A percentile compares a stretch with the other conserved stretches of the same genome.
Evolutionary conservation across 2,329 filamentous ascomycete genomes (phyloP).

Genomic region (Microdochium trichocladiopsis): DNA sequence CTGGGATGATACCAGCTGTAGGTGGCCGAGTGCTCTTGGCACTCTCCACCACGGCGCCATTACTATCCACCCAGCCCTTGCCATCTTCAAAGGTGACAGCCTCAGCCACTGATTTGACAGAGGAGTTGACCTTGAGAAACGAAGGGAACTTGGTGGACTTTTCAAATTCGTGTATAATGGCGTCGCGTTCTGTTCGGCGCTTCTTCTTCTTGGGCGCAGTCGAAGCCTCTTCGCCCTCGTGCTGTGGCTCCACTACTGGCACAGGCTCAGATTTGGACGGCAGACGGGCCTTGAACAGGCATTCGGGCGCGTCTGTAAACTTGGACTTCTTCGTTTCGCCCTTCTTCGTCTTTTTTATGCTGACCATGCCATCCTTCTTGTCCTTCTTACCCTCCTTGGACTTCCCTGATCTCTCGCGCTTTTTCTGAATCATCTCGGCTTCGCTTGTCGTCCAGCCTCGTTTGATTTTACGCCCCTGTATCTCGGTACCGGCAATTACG

Average conservation of each 20-base stretch:
- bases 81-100: constrained; percentile 69
- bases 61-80: constrained; percentile 79
- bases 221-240: constrained; percentile 28
- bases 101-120: constrained; percentile 30
- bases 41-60: constrained; percentile 68
- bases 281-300: constrained; percentile 76
- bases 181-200: constrained; percentile 49
- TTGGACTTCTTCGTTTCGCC: constrained; percentile 62
- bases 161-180: constrained; percentile 82
- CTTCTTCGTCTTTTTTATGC: constrained; percentile 35
- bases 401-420: constrained; percentile 32
- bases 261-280: constrained; percentile 29
- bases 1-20: constrained; percentile 10
- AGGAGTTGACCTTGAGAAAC: constrained; percentile 59
- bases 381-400: constrained; percentile 35
- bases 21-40: constrained; percentile 22
- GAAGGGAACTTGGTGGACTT: constrained; percentile 76
- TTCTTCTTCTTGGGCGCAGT: constrained; percentile 50
- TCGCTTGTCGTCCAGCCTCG: constrained; percentile 77
- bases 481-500: constrained; percentile 57
- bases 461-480: constrained; percentile 76
- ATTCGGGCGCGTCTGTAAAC: constrained; percentile 74
- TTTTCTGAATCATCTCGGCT: constrained; percentile 38
- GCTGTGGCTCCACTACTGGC: constrained; percentile 17
- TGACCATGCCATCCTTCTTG: constrained; percentile 26